A percentile compares a stretch with the other conserved stretches of the same genome.
Evolutionary conservation across 2,329 filamentous ascomycete species (phyloP).

Genomic region (Ceratocystis destructans): DNA sequence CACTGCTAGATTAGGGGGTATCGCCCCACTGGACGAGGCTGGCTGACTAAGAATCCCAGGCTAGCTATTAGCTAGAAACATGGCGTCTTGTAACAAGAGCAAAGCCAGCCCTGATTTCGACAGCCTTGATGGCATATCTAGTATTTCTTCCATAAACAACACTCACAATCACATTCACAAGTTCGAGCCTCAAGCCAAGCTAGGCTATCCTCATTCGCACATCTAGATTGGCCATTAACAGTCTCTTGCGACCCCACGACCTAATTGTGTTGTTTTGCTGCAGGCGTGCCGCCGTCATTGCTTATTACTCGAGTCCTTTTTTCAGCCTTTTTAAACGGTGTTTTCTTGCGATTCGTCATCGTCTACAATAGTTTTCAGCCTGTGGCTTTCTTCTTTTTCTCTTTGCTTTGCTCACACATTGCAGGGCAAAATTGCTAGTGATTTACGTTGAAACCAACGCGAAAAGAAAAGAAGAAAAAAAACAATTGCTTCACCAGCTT

Average conservation of each 20-base stretch:
- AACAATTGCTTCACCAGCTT: not conserved
- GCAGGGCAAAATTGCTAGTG: not conserved
- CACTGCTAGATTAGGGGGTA: not conserved
- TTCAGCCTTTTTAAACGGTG: not conserved
- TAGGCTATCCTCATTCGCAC: not conserved
- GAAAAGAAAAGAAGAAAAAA: not conserved
- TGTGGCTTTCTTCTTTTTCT: not conserved
- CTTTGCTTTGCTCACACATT: not conserved
- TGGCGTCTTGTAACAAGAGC: not conserved
- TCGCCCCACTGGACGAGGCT: not conserved
- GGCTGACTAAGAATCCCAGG: constrained; percentile 14
- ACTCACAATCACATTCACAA: not conserved
- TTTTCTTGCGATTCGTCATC: constrained; percentile 1
- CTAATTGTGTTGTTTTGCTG: not conserved
- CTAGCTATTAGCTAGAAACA: not conserved
- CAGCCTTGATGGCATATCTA: constrained; percentile 10
- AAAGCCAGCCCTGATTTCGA: constrained; percentile 16
- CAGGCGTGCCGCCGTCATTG: not conserved
- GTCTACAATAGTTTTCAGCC: not conserved
- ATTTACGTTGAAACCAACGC: not conserved
- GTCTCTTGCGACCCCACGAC: not conserved
- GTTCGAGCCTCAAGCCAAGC: not conserved
- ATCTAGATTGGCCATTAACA: not conserved
- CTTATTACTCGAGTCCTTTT: not conserved
- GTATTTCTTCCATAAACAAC: constrained; percentile 17